Percentiles rank a stretch among this genome's conserved stretches.
Conservation (phyloP, 163 green algal species). For the Smithsoniella earleae region DNA sequence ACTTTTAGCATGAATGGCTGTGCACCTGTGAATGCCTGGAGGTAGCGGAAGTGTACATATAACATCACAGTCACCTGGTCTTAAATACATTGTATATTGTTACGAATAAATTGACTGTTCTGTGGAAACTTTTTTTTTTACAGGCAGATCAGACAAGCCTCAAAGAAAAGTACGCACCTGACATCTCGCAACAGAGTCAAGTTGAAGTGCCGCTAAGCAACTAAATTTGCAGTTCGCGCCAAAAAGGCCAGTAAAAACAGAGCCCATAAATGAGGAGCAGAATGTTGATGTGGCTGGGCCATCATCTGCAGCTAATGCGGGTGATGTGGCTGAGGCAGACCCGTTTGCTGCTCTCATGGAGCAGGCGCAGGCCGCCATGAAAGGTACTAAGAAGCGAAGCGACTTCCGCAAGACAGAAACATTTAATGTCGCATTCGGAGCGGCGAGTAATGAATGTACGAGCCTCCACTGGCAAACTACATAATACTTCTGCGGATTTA, state of each 20-base stretch:
- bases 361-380: conserved; percentile 6
- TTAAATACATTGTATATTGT: too few relatives aligned
- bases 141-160: background rate
- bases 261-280: background rate
- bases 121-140: too few relatives aligned
- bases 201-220: too few relatives aligned
- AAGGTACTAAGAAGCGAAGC: too few relatives aligned
- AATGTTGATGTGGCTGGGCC: background rate
- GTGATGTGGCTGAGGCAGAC: conserved; percentile 2
- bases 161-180: background rate
- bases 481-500: too few relatives aligned
- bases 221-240: conserved; percentile 16
- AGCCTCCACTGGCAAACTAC: too few relatives aligned
- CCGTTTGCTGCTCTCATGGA: conserved; percentile 17
- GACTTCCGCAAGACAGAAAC: background rate
- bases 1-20: too few relatives aligned
- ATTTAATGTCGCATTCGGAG: background rate
- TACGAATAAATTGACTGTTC: too few relatives aligned
- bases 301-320: background rate
- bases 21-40: too few relatives aligned
- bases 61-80: too few relatives aligned
- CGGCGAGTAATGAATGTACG: too few relatives aligned
- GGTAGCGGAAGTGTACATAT: too few relatives aligned
- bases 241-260: conserved; percentile 13
- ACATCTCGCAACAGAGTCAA: background rate